Base-by-base conservation (phyloP, 2,329 filamentous ascomycete species). In the Verticillium zaregamsianum region DNA sequence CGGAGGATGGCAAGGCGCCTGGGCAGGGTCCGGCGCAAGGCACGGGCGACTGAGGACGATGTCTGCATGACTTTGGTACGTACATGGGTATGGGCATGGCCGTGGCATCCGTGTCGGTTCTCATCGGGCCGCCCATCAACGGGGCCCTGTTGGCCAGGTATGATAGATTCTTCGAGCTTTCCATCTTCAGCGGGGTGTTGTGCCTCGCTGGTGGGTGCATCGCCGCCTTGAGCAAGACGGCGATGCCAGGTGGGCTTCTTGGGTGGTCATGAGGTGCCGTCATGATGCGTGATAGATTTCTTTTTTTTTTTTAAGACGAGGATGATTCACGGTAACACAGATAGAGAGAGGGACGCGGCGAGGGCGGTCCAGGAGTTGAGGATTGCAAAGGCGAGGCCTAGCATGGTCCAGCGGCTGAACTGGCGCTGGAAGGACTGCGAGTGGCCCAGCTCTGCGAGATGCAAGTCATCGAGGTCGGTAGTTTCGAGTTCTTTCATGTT, bases 1-100 rank as follows among this genome's bases (percentile, higher is more conserved):
- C 71, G 77, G 15, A 70, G 66, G 2, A 82, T 71, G 2, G 71
- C 0, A 85, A n/a, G 73, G 1, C 82, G 79, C 5, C 72, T 63
- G 0, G 76, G 70, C 28, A 84, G 76, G 0, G 74, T 79, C 17
- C 74, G 71, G 7, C 77, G 76, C 4, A 85, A 69, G 1, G 74
- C 75, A 55, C 79, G 75, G 0, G 78, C 69, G 1, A 78, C 68
- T 1, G 77, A 79, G 1, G 69, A 77, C 79, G 63, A 73, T 86
- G 69, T 71, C 74, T 82, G 7, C 76, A 79, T 25, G 76, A 84
- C 54, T 76, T 86, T 23, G 86, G 86, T 1, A 84, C 86, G 0
- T 82, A 84, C 56, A 77, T 84, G 65, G 84, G 83, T 17, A 82
- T 83, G 71, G 78, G 77, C 0, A 74, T 83, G 66, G 76, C 76